phyloP scores from a whole-genome alignment of 805 yeast genomes.

The Kodamaea nitidulidarum region DNA sequence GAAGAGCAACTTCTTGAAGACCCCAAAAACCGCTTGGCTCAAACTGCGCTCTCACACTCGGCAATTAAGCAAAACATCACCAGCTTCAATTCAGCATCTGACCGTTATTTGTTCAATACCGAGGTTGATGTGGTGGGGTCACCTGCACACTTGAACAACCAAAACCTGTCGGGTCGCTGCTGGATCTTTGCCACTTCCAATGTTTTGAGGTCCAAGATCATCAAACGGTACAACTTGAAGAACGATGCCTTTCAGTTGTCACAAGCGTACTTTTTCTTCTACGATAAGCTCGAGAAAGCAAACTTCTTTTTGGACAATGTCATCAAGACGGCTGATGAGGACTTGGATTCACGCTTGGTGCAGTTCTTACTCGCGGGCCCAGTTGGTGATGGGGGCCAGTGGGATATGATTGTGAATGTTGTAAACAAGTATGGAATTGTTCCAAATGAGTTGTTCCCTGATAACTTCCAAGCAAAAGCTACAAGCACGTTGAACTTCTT shows the following conservation, averaged over 20 bases:
- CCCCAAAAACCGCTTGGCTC: conserved; percentile 49
- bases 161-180: conserved; percentile 75
- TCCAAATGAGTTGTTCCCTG: conserved; percentile 72
- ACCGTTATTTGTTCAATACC: conserved; percentile 30
- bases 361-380: conserved; percentile 65
- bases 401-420: conserved; percentile 75
- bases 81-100: not conserved
- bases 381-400: conserved; percentile 82
- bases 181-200: conserved; percentile 88
- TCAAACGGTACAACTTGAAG: conserved; percentile 54
- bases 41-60: conserved; percentile 50
- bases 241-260: conserved; percentile 62
- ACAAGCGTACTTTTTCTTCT: conserved; percentile 75
- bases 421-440: conserved; percentile 78
- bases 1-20: conserved; percentile 40
- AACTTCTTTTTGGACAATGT: conserved; percentile 77
- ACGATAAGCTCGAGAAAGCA: conserved; percentile 82
- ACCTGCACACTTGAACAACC: conserved; percentile 46
- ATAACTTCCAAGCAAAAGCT: conserved; percentile 54
- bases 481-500: conserved; percentile 55
- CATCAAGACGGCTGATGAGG: conserved; percentile 62
- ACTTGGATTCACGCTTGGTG: conserved; percentile 65
- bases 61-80: conserved; percentile 30
- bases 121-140: conserved; percentile 35
- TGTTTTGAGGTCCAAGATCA: conserved; percentile 59